These are phyloP conservation scores for Mycena indigotica DNA, from an alignment of 768 basidiomycete genomes.

Conservation along the genomic window DNA sequence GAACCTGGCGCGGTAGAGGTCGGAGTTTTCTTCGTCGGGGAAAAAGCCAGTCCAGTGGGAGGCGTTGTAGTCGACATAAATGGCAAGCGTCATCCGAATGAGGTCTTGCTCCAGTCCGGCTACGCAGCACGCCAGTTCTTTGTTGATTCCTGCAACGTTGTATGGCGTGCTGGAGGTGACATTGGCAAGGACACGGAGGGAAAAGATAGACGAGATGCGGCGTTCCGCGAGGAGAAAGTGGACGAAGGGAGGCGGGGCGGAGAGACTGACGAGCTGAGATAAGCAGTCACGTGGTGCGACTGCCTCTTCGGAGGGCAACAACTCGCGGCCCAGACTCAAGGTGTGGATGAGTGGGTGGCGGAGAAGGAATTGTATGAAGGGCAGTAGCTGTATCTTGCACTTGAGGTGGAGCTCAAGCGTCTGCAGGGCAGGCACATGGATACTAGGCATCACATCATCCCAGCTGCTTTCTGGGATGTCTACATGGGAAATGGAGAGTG, in stretches of 20 bases:
- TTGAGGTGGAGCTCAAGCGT: conserved; percentile 8
- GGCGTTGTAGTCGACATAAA: conserved; percentile 11
- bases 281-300: conserved; percentile 8
- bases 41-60: conserved; percentile 18
- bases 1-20: not conserved
- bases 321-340: conserved; percentile 8
- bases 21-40: conserved; percentile 1
- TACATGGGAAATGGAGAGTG: conserved; percentile 13
- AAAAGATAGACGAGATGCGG: conserved; percentile 2
- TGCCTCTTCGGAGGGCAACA: conserved; percentile 1
- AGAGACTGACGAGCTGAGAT: conserved; percentile 1
- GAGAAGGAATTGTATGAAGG: conserved; percentile 7
- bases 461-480: conserved; percentile 15
- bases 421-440: conserved; percentile 8
- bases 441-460: conserved; percentile 8
- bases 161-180: conserved; percentile 6
- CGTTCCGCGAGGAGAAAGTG: conserved; percentile 7
- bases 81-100: conserved; percentile 8
- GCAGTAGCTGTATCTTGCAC: not conserved
- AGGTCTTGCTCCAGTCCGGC: not conserved
- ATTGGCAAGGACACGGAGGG: conserved; percentile 9
- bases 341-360: conserved; percentile 13
- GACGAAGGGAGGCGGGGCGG: conserved; percentile 3
- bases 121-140: conserved; percentile 4
- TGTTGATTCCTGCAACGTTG: conserved; percentile 6